These are phyloP conservation scores for Neoboletus magnificus DNA, from an alignment of 768 basidiomycete species.

Conservation along the genomic window DNA sequence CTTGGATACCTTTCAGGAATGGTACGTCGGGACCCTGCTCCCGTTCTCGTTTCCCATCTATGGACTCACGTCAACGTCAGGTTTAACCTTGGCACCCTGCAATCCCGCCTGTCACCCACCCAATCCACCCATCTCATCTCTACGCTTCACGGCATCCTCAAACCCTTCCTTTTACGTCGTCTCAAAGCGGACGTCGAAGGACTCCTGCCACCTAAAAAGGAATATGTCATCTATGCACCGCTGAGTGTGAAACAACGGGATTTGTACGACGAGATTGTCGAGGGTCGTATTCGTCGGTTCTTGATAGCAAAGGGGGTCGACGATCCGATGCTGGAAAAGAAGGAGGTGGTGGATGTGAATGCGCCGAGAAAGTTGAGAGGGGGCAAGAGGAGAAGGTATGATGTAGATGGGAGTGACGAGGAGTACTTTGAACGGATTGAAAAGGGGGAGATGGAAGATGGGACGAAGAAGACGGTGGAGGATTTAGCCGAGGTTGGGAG, in stretches of 20 bases:
- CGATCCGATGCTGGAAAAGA: constrained; percentile 13
- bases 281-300: constrained; percentile 66
- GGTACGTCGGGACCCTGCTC: constrained; percentile 53
- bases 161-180: constrained; percentile 91
- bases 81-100: constrained; percentile 70
- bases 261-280: constrained; percentile 77
- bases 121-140: constrained; percentile 68
- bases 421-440: constrained; percentile 66
- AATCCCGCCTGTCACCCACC: constrained; percentile 51
- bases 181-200: constrained; percentile 86
- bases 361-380: constrained; percentile 34
- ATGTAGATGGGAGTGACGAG: constrained; percentile 54
- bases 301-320: constrained; percentile 40
- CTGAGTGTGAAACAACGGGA: constrained; percentile 80
- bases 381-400: constrained; percentile 45
- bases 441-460: constrained; percentile 40
- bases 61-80: constrained; percentile 31
- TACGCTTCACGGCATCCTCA: constrained; percentile 84
- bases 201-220: constrained; percentile 84
- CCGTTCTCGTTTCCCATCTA: background rate
- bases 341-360: constrained; percentile 30
- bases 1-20: constrained; percentile 85
- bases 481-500: constrained; percentile 52
- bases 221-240: constrained; percentile 92
- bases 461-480: constrained; percentile 38